These are phyloP conservation scores for Dryadomyces quercus-mongolicae DNA, from an alignment of 2,329 filamentous ascomycete species.

Conservation along the genomic window DNA sequence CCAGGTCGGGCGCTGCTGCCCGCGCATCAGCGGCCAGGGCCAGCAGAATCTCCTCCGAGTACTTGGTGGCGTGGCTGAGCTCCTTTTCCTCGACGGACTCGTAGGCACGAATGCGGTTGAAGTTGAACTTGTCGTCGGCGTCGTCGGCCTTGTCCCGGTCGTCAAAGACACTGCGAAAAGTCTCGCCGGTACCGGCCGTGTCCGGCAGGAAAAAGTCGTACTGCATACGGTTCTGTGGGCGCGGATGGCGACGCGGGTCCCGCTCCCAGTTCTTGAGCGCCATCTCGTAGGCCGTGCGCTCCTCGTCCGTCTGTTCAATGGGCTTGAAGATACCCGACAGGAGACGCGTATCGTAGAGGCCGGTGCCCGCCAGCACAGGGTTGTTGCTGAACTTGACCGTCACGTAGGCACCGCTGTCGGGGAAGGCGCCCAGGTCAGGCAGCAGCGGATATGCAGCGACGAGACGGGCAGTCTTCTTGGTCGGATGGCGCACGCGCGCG, in stretches of 20 bases:
- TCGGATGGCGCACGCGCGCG: constrained; percentile 43
- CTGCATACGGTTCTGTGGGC: constrained; percentile 46
- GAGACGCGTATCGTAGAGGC: constrained; percentile 47
- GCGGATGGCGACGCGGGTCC: constrained; percentile 43
- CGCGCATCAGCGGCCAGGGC: constrained; percentile 40
- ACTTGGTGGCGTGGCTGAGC: constrained; percentile 45
- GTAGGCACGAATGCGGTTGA: constrained; percentile 50
- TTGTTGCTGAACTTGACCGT: constrained; percentile 58
- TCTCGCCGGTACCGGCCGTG: constrained; percentile 30
- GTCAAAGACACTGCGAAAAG: constrained; percentile 51
- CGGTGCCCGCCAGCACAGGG: constrained; percentile 39
- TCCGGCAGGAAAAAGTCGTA: constrained; percentile 56
- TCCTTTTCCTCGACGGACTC: constrained; percentile 49
- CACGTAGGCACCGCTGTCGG: constrained; percentile 57
- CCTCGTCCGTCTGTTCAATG: constrained; percentile 40
- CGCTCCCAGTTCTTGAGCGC: constrained; percentile 41
- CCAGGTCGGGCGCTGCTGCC: constrained; percentile 15
- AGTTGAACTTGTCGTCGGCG: constrained; percentile 41
- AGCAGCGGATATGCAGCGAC: constrained; percentile 49
- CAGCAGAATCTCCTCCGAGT: constrained; percentile 51
- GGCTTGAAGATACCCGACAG: constrained; percentile 50
- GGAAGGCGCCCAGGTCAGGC: constrained; percentile 56
- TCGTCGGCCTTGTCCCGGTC: constrained; percentile 33
- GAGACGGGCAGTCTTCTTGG: constrained; percentile 44
- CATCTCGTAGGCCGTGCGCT: constrained; percentile 37